Conservation (phyloP, 768 basidiomycete genomes). For the Phylloporus sp. region DNA sequence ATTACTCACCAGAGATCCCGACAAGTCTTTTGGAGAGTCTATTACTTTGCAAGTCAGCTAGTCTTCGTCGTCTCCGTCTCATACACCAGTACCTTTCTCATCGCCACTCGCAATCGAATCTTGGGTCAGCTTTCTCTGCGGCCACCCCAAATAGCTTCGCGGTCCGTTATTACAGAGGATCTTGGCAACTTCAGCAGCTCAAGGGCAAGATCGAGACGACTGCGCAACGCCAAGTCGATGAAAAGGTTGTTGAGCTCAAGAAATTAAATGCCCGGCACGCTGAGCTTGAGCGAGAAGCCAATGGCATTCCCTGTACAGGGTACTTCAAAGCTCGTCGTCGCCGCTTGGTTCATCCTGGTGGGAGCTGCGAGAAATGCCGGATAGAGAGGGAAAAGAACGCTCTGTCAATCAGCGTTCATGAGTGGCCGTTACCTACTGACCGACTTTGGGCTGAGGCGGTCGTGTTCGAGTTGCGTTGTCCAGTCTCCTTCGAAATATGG, state of each 20-base stretch:
- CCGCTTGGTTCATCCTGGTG: too few species aligned
- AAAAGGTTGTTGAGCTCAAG: neutral
- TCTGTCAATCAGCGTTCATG: conserved; percentile 35
- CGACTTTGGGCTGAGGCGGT: conserved; percentile 17
- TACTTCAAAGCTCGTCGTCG: too few species aligned
- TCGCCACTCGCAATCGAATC: neutral
- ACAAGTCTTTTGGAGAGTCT: neutral
- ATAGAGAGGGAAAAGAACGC: conserved; percentile 26
- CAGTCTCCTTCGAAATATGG: conserved; percentile 38
- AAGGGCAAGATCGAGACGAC: neutral
- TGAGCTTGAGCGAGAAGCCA: neutral
- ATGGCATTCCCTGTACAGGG: too few species aligned
- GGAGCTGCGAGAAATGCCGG: too few species aligned
- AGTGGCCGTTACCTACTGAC: conserved; percentile 43
- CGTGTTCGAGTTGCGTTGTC: conserved; percentile 42
- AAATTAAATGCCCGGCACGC: neutral
- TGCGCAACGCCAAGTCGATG: too few species aligned
- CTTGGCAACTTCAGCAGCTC: neutral
- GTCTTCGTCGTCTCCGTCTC: neutral
- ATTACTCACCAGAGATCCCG: neutral
- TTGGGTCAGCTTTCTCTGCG: neutral
- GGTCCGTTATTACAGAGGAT: neutral
- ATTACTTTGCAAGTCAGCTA: neutral
- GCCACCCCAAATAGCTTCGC: neutral
- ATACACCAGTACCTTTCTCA: neutral